Conservation (phyloP, 139 green algal genomes). For the Chlorella sp. region DNA sequence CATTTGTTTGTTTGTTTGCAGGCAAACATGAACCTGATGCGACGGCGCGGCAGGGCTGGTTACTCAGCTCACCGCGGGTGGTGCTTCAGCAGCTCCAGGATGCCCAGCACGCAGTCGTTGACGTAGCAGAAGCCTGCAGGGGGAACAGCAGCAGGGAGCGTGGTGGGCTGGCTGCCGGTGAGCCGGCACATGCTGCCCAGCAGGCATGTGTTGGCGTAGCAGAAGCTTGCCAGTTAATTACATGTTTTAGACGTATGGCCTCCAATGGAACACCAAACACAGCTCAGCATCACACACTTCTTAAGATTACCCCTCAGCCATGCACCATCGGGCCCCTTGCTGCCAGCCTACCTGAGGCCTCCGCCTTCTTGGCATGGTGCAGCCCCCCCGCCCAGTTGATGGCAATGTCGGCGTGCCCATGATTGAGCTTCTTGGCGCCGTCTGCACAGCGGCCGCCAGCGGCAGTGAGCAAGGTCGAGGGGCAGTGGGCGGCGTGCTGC, state of each 20-base stretch:
- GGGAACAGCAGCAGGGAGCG: neutral
- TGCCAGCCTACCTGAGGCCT: conserved; percentile 75
- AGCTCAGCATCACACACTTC: too few species aligned
- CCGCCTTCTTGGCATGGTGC: conserved; percentile 97
- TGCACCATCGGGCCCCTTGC: too few species aligned
- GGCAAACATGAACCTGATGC: too few species aligned
- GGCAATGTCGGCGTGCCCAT: conserved; percentile 88
- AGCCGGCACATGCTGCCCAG: too few species aligned
- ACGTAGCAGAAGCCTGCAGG: conserved; percentile 95
- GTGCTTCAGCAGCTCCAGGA: conserved; percentile 97
- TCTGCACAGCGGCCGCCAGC: conserved; percentile 30
- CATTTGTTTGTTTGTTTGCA: too few species aligned
- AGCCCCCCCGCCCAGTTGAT: conserved; percentile 99
- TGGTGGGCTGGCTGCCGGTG: too few species aligned
- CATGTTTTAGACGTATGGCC: too few species aligned
- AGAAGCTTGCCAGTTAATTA: too few species aligned
- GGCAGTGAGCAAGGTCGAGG: neutral
- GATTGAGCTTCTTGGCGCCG: conserved; percentile 86
- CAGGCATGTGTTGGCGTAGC: too few species aligned
- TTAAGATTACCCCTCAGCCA: too few species aligned
- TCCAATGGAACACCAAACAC: too few species aligned
- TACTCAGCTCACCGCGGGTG: conserved; percentile 78
- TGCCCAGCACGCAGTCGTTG: conserved; percentile 98
- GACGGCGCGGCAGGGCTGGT: too few species aligned
- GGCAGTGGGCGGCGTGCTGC: neutral